These are phyloP conservation scores for Fusarium cicatricum DNA, from an alignment of 2,329 filamentous ascomycete species.

Conservation along the genomic window DNA sequence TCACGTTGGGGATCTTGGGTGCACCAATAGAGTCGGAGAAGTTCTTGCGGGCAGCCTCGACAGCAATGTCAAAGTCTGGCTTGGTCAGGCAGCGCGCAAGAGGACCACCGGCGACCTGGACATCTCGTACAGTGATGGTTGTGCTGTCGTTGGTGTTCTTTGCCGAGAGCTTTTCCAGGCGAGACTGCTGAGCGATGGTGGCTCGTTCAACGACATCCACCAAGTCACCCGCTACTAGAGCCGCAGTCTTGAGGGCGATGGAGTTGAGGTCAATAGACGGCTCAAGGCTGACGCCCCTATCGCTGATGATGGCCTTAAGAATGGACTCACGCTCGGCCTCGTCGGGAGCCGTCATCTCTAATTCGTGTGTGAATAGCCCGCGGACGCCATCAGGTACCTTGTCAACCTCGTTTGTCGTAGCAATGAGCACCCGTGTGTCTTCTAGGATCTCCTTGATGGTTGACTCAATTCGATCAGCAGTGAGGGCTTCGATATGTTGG, in stretches of 20 bases:
- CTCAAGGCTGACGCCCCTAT: slow-evolving; percentile 78
- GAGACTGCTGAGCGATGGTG: slow-evolving; percentile 75
- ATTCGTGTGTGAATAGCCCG: slow-evolving; percentile 92
- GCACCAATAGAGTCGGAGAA: slow-evolving; percentile 98
- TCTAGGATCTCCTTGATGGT: slow-evolving; percentile 84
- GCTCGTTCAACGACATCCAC: slow-evolving; percentile 95
- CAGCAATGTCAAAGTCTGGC: slow-evolving; percentile 88
- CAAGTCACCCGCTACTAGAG: slow-evolving; percentile 91
- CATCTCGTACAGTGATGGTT: slow-evolving; percentile 75
- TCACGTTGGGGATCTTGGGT: slow-evolving; percentile 96
- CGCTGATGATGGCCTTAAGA: slow-evolving; percentile 78
- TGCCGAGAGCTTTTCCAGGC: slow-evolving; percentile 76
- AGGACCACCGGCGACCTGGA: slow-evolving; percentile 87
- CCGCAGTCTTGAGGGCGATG: slow-evolving; percentile 94
- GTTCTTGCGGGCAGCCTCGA: slow-evolving; percentile 95
- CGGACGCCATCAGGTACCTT: slow-evolving; percentile 91
- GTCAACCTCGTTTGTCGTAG: slow-evolving; percentile 94
- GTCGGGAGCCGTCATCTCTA: slow-evolving; percentile 92
- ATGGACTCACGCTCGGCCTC: slow-evolving; percentile 93
- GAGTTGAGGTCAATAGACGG: slow-evolving; percentile 83
- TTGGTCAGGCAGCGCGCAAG: slow-evolving; percentile 80
- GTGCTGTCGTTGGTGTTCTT: slow-evolving; percentile 50
- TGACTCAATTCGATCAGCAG: slow-evolving; percentile 87
- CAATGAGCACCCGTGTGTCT: slow-evolving; percentile 84
- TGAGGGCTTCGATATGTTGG: slow-evolving; percentile 88